Conservation (phyloP, 108 stramenopile species). For the Discostella stelligeroides region DNA sequence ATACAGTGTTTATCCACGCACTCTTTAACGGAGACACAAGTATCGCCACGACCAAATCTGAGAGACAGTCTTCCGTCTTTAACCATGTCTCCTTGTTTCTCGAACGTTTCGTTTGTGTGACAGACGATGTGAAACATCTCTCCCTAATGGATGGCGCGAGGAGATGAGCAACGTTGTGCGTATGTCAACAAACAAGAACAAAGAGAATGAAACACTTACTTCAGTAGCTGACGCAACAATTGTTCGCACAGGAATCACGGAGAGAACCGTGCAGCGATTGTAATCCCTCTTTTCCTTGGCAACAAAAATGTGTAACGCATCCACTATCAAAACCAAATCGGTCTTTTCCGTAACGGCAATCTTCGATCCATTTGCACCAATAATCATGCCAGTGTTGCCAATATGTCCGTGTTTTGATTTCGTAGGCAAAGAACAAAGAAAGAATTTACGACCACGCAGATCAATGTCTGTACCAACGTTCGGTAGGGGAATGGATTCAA, state of each 20-base stretch:
- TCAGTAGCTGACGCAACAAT: constrained; percentile 74
- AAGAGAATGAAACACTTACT: constrained; percentile 2
- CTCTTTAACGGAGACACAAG: constrained; percentile 62
- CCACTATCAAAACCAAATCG: constrained; percentile 57
- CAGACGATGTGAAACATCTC: constrained; percentile 72
- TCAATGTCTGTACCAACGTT: constrained; percentile 66
- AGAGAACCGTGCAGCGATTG: constrained; percentile 60
- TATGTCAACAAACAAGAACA: background rate
- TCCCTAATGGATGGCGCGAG: constrained; percentile 19
- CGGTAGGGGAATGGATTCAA: constrained; percentile 40
- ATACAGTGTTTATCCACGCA: constrained; percentile 58
- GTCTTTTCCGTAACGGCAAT: background rate
- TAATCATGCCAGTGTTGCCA: background rate
- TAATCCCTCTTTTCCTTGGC: constrained; percentile 45
- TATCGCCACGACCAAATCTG: constrained; percentile 57
- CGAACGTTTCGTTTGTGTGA: constrained; percentile 38
- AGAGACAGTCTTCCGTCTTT: constrained; percentile 83
- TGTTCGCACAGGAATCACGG: constrained; percentile 53
- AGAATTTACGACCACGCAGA: constrained; percentile 71
- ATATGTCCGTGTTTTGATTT: constrained; percentile 7
- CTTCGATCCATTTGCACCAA: constrained; percentile 22
- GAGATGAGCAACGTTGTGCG: background rate
- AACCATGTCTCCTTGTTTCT: constrained; percentile 19
- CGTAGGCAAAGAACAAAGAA: constrained; percentile 44
- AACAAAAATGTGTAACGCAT: constrained; percentile 73